Evolutionary conservation across 2,329 filamentous ascomycete genomes (phyloP), one percentile per base, ranked within the genome.

Genomic region (Colletotrichum cordylinicola): DNA sequence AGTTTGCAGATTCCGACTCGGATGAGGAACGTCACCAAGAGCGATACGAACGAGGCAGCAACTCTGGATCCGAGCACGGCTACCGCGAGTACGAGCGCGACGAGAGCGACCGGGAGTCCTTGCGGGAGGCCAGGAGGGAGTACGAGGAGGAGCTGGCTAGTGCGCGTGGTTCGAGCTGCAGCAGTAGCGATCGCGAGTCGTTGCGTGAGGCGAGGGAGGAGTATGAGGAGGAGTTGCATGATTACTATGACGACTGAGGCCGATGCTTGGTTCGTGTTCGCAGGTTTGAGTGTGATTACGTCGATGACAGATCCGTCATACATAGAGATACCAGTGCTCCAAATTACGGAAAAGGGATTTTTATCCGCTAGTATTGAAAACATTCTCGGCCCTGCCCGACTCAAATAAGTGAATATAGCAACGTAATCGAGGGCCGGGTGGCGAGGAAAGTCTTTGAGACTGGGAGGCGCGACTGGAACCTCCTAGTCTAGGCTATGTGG

Each of bases 141-240:
- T 85, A 85, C 69, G 85, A 87, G 76, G 80, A 82, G 72, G 81
- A 81, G 68, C 78, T 79, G 9, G 79, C 80, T 78, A 72, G 64
- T 9, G 78, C 78, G 5, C 55, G 58, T 2, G 72, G 70, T 21
- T 77, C 79, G 68, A 60, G 76, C 43, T 80, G 76, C 71, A 85
- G 81, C 79, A 87, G 82, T 78, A 88, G 84, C 74, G 86, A 86
- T 72, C 83, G 82, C 4, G 81, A 88, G 78, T 85, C 85, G 69
- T 81, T 88, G 18, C 84, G 86, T 65, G 88, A 90, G 79, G 88
- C 88, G 6, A 85, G 88, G 72, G 83, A 88, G 77, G 87, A 87
- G 79, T 89, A 90, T 71, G 82, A 88, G 65, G 88, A 90, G 77
- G 87, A 88, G 16, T n/a, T 35, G 29, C 67, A 71, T n/a, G 72